Conservation (phyloP, 345 rosid species). For the Sisymbrium altissimum region DNA sequence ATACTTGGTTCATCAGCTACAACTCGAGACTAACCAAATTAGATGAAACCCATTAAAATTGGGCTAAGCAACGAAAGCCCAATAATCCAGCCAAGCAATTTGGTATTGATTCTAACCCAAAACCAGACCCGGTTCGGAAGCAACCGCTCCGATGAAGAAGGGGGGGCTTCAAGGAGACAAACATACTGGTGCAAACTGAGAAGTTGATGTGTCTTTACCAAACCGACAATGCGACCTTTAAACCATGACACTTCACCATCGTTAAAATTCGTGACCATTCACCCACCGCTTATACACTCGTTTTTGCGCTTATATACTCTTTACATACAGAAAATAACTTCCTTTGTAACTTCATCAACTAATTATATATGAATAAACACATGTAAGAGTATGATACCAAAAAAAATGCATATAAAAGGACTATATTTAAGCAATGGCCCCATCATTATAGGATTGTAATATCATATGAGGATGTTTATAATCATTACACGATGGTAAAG, state of each 20-base stretch:
- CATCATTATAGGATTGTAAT: neutral
- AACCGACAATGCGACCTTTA: slow-evolving; percentile 22
- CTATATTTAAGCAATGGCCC: neutral
- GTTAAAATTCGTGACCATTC: slow-evolving; percentile 18
- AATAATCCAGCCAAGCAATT: neutral
- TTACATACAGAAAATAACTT: neutral
- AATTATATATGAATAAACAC: neutral
- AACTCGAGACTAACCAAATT: neutral
- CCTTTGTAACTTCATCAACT: neutral
- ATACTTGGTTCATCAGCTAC: neutral
- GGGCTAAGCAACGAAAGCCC: neutral
- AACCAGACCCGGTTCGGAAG: neutral
- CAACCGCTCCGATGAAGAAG: neutral
- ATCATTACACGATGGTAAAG: slow-evolving; percentile 13
- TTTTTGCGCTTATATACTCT: no score
- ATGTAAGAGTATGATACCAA: neutral
- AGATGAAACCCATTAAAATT: neutral
- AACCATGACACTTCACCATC: slow-evolving; percentile 29
- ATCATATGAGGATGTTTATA: slow-evolving; percentile 13
- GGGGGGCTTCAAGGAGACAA: neutral
- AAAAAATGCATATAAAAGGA: neutral
- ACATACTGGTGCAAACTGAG: neutral
- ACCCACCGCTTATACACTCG: slow-evolving; percentile 16
- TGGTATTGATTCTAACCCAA: neutral
- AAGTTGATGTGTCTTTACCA: slow-evolving; percentile 23